These are phyloP conservation scores for Venturia pyrina DNA, from an alignment of 2,329 filamentous ascomycete genomes.

Conservation along the genomic window DNA sequence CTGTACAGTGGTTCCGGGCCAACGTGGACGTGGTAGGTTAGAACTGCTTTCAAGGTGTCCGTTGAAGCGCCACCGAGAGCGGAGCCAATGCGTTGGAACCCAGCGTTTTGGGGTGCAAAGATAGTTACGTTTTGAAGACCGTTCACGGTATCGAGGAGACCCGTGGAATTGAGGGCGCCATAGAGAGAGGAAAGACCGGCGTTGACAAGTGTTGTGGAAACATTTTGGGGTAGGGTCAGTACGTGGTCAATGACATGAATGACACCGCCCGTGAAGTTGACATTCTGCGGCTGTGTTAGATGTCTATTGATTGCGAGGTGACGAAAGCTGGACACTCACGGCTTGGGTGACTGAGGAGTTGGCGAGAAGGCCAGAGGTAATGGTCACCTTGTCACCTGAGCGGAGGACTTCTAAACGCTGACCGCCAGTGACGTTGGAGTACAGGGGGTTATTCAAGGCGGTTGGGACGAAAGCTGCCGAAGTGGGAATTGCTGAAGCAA, in stretches of 20 bases:
- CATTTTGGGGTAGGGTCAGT: conserved; percentile 27
- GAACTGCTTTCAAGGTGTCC: conserved; percentile 37
- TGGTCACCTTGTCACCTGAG: conserved; percentile 33
- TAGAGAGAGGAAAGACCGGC: conserved; percentile 6
- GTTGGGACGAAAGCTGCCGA: conserved; percentile 37
- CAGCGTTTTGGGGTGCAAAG: conserved; percentile 12
- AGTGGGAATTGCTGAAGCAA: conserved; percentile 26
- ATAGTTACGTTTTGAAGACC: conserved; percentile 11
- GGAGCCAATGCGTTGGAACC: conserved; percentile 10
- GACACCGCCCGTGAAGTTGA: conserved; percentile 35
- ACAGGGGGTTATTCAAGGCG: conserved; percentile 40
- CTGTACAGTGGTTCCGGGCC: conserved; percentile 42
- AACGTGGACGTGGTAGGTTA: conserved; percentile 51
- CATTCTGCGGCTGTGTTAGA: conserved; percentile 21
- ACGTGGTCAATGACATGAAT: conserved; percentile 38
- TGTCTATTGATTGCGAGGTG: neutral
- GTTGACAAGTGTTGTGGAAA: neutral
- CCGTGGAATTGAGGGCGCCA: conserved; percentile 4
- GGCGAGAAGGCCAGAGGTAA: conserved; percentile 43
- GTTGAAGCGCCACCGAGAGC: conserved; percentile 32
- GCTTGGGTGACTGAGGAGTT: conserved; percentile 39
- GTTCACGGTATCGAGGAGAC: conserved; percentile 8
- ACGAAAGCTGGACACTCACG: conserved; percentile 28
- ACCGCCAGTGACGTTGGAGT: conserved; percentile 49
- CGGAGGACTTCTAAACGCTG: conserved; percentile 44